Evolutionary conservation across 1,139 yeast genomes (phyloP).

Genomic region (Sugiyamaella paludigena): DNA sequence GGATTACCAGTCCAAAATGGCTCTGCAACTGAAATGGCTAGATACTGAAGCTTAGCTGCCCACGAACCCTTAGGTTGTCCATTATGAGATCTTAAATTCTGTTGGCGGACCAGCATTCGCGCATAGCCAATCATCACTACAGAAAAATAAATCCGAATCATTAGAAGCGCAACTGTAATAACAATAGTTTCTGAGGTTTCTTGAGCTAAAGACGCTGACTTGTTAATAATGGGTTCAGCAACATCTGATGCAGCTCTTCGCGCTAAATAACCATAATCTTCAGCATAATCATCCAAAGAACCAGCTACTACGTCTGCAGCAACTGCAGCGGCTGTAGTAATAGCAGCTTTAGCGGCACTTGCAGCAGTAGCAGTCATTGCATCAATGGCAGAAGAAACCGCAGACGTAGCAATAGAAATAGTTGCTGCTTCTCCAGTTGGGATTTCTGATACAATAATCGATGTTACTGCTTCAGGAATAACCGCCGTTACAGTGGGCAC

Average conservation of each 20-base stretch:
- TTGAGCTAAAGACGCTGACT: constrained; percentile 66
- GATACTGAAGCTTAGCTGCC: constrained; percentile 32
- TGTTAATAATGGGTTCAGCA: constrained; percentile 31
- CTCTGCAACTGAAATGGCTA: constrained; percentile 32
- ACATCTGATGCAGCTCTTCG: constrained; percentile 8
- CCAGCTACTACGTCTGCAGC: constrained; percentile 15
- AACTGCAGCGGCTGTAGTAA: neutral
- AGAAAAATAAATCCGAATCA: constrained; percentile 62
- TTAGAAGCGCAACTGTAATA: constrained; percentile 53
- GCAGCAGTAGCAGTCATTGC: constrained; percentile 16
- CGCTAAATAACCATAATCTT: neutral
- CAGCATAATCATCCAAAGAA: constrained; percentile 15
- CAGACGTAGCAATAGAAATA: constrained; percentile 4
- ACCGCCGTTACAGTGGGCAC: constrained; percentile 9
- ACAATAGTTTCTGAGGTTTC: constrained; percentile 68
- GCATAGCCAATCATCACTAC: constrained; percentile 63
- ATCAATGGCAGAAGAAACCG: constrained; percentile 24
- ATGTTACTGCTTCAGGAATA: constrained; percentile 12
- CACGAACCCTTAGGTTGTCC: constrained; percentile 38
- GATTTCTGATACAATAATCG: constrained; percentile 10
- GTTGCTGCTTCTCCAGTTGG: constrained; percentile 8
- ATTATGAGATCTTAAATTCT: constrained; percentile 36
- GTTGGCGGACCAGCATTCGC: constrained; percentile 39
- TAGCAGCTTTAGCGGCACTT: neutral
- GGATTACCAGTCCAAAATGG: constrained; percentile 52